phyloP scores from a whole-genome alignment of 1,284 basidiomycete genomes.

The Cystobasidiaceae sp. region DNA sequence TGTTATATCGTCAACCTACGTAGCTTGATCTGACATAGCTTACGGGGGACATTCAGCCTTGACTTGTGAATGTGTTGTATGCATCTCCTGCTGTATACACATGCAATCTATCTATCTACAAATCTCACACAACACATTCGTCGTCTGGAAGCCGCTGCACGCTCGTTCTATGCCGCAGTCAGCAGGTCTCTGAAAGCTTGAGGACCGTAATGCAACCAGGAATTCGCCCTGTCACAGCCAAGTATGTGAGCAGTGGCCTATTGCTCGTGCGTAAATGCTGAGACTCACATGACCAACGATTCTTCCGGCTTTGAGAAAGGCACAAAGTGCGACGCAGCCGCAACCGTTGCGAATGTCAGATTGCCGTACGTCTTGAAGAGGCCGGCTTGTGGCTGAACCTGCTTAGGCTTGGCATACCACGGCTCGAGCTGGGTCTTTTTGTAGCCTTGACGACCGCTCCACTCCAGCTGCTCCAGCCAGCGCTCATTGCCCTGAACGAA shows the following conservation, averaged over 20 bases:
- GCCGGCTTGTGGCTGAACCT: conserved; percentile 30
- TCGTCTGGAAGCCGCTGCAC: neutral
- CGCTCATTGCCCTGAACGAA: conserved; percentile 32
- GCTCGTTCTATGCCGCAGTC: neutral
- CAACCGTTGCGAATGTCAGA: conserved; percentile 39
- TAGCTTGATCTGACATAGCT: conserved; percentile 30
- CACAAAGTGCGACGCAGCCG: conserved; percentile 23
- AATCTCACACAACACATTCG: too few species aligned
- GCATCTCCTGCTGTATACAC: neutral
- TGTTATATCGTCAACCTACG: conserved; percentile 8
- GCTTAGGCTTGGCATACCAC: conserved; percentile 35
- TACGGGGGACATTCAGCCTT: conserved; percentile 16
- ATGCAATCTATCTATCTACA: neutral
- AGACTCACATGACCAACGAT: conserved; percentile 35
- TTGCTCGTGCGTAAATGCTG: too few species aligned
- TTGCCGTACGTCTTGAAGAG: conserved; percentile 34
- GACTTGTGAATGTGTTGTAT: too few species aligned
- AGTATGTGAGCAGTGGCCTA: neutral
- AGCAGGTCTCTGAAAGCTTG: conserved; percentile 20
- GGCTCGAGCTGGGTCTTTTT: conserved; percentile 22
- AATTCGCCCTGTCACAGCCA: conserved; percentile 13
- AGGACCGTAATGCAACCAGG: conserved; percentile 31
- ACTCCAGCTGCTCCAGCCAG: conserved; percentile 36
- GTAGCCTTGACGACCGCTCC: conserved; percentile 35
- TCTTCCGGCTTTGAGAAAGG: conserved; percentile 39